Evolutionary conservation across 2,329 filamentous ascomycete genomes (phyloP).

Genomic region (Clonostachys rosea): DNA sequence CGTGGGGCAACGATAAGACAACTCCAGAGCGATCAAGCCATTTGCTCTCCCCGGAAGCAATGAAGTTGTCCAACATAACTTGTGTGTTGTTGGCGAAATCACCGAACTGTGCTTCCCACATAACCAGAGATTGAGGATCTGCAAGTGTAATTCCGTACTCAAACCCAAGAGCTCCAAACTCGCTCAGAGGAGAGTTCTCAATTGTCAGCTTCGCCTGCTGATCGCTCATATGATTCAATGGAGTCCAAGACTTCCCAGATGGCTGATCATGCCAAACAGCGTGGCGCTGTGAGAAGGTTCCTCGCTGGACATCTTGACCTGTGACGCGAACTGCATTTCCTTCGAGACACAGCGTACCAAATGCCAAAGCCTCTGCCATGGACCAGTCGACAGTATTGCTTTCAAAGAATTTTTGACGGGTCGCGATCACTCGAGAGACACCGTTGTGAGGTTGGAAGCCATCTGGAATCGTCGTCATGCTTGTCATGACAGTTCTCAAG

Average conservation of each 20-base stretch:
- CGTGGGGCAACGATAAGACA: conserved; percentile 93
- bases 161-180: conserved; percentile 78
- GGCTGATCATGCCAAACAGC: conserved; percentile 97
- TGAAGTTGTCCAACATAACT: conserved; percentile 98
- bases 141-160: conserved; percentile 98
- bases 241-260: conserved; percentile 87
- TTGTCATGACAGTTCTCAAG: conserved; percentile 76
- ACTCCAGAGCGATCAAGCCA: conserved; percentile 98
- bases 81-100: conserved; percentile 99
- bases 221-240: conserved; percentile 81
- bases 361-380: conserved; percentile 92
- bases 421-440: conserved; percentile 89
- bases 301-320: conserved; percentile 98
- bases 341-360: conserved; percentile 85
- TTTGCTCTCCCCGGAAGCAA: conserved; percentile 95
- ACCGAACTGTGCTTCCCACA: conserved; percentile 99
- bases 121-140: conserved; percentile 93
- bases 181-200: conserved; percentile 83
- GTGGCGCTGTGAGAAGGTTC: conserved; percentile 98
- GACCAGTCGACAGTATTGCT: conserved; percentile 97
- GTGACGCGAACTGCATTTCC: conserved; percentile 97
- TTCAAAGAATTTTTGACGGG: conserved; percentile 87
- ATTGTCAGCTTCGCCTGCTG: conserved; percentile 96
- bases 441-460: conserved; percentile 90
- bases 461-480: conserved; percentile 75